Evolutionary conservation across 768 basidiomycete species (phyloP).

Genomic region (Boletellus ananas): DNA sequence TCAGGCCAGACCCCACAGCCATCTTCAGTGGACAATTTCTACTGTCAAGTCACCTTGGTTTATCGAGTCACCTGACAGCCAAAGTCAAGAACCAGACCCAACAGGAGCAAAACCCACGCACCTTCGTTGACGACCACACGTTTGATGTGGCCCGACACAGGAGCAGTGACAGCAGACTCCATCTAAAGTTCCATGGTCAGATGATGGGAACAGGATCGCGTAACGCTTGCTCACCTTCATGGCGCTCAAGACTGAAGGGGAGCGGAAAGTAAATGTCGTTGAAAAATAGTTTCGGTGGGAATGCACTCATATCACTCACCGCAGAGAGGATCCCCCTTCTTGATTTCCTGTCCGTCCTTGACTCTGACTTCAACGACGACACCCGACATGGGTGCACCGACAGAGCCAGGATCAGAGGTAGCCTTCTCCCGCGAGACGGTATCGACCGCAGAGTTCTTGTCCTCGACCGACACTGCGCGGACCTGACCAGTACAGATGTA

Average conservation of each 20-base stretch:
- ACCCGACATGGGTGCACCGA: conserved; percentile 96
- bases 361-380: conserved; percentile 98
- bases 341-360: conserved; percentile 96
- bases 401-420: conserved; percentile 89
- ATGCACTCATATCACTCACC: conserved; percentile 46
- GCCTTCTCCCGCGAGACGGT: conserved; percentile 94
- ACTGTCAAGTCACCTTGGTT: conserved; percentile 89
- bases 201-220: not conserved
- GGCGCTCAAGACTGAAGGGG: conserved; percentile 74
- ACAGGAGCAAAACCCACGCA: conserved; percentile 26
- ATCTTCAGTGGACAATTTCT: conserved; percentile 71
- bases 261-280: conserved; percentile 8
- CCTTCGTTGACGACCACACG: conserved; percentile 89
- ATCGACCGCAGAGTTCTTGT: conserved; percentile 96
- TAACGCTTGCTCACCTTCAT: conserved; percentile 72
- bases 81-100: conserved; percentile 5
- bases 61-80: conserved; percentile 76
- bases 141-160: conserved; percentile 95
- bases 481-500: conserved; percentile 45
- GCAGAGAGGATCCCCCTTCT: conserved; percentile 95
- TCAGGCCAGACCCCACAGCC: not conserved
- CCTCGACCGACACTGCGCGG: conserved; percentile 92
- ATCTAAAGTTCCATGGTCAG: conserved; percentile 53
- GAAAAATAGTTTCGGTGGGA: conserved; percentile 19
- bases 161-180: conserved; percentile 96